Evolutionary conservation across 2,329 filamentous ascomycete genomes (phyloP), one percentile per base, ranked within the genome.

Genomic region (Colletotrichum abscissum): DNA sequence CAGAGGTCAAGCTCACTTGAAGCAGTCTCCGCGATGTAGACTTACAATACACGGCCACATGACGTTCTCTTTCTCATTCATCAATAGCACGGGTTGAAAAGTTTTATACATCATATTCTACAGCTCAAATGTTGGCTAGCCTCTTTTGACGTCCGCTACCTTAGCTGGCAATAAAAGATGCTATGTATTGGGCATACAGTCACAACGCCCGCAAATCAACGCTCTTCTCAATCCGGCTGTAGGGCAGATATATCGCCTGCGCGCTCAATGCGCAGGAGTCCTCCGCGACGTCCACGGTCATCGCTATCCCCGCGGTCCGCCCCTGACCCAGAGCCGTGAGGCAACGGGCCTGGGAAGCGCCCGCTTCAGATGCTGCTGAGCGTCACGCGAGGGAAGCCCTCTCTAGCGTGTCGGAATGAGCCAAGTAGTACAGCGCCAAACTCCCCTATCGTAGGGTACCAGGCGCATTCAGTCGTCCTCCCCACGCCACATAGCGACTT

Each of bases 101-200:
- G 33, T 74, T 55, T 72, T 64, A 63, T 74, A 74, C 72, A 74
- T 72, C 68, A 55, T 74, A 68, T 72, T 74, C 69, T 73, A 72
- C 69, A 74, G 46, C 52, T 72, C 68, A 54, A 72, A 46, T 42
- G 19, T 35, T 59, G 54, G 42, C 71, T 66, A 66, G 67, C 55
- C 26, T 46, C 33, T 49, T 49, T 35, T 42, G 26, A 24, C 26
- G 54, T 42, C 16, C 24, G 67, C 62, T 42, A n/a, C n/a, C n/a
- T n/a, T n/a, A 12, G 57, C 64, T 68, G 49, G 69, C 62, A 62
- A 55, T 35, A 55, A 56, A 60, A 46, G 71, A 71, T 70, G 71
- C 67, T 71, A 49, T 49, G 52, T 54, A 59, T 33, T 64, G 38
- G 38, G 54, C 68, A 63, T 63, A 58, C 26, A 19, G 35, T 26